Conservation (phyloP, 1,284 basidiomycete species). For the Irpex sp. region DNA sequence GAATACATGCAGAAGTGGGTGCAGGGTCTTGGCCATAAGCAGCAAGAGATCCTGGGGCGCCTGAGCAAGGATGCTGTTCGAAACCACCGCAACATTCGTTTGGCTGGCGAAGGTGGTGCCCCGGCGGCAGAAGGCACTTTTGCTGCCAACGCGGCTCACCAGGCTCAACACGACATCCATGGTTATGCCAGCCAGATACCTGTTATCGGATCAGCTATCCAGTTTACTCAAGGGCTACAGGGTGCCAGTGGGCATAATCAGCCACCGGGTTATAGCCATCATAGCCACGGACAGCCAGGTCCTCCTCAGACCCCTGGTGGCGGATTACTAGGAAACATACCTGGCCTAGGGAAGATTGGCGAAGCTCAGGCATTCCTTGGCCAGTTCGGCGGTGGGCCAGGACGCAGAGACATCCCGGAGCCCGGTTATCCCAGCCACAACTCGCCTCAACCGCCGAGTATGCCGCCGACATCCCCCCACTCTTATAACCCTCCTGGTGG, state of each 20-base stretch:
- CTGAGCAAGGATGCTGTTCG: constrained; percentile 66
- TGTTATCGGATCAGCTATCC: constrained; percentile 43
- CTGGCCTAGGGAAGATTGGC: constrained; percentile 5
- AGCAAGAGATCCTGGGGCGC: constrained; percentile 54
- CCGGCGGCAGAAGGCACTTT: constrained; percentile 40
- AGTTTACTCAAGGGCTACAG: constrained; percentile 29
- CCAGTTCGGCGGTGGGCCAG: constrained; percentile 6
- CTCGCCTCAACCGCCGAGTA: not conserved
- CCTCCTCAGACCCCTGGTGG: constrained; percentile 8
- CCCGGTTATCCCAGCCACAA: not conserved
- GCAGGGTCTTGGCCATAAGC: constrained; percentile 46
- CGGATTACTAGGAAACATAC: constrained; percentile 4
- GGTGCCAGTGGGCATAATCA: constrained; percentile 13
- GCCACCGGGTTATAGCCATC: constrained; percentile 4
- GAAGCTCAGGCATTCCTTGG: constrained; percentile 10
- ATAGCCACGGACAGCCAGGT: constrained; percentile 8
- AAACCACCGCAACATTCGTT: constrained; percentile 70
- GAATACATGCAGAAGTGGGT: constrained; percentile 62
- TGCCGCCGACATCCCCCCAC: not conserved
- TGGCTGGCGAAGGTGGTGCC: constrained; percentile 49
- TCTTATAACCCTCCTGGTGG: not conserved
- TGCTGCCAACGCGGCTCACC: constrained; percentile 43
- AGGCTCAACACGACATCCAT: constrained; percentile 42
- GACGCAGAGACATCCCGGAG: not conserved
- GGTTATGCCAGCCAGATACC: constrained; percentile 50